A percentile compares a stretch with the other conserved stretches of the same genome.
phyloP scores from a whole-genome alignment of 345 rosid genomes.

The Moringa oleifera region DNA sequence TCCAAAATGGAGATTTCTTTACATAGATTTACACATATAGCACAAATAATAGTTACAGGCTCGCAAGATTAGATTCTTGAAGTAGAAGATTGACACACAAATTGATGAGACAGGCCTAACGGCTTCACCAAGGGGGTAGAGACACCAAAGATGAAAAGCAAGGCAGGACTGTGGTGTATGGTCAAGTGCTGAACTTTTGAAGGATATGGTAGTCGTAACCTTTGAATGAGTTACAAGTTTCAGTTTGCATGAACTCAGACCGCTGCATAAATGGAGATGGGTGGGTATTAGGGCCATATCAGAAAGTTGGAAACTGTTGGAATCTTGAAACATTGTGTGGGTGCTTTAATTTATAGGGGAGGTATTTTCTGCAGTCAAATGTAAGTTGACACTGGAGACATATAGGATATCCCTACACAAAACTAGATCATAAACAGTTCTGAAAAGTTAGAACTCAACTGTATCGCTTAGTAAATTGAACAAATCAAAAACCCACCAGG shows the following conservation, averaged over 20 bases:
- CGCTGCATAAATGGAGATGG: too few species aligned
- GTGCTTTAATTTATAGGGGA: too few species aligned
- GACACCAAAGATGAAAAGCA: not conserved
- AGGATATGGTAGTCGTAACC: too few species aligned
- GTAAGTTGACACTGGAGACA: not conserved
- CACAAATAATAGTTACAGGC: not conserved
- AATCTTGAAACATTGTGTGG: too few species aligned
- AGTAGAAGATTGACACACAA: not conserved
- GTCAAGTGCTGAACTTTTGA: too few species aligned
- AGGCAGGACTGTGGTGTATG: too few species aligned
- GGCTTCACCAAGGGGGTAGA: not conserved
- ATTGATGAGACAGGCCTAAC: not conserved
- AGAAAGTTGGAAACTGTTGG: not conserved
- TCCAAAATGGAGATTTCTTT: not conserved
- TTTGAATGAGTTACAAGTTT: too few species aligned
- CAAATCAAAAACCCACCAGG: not conserved
- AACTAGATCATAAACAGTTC: not conserved
- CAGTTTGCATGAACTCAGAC: not conserved
- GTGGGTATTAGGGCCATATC: not conserved
- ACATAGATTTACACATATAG: not conserved
- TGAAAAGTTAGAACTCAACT: not conserved
- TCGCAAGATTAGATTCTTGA: not conserved
- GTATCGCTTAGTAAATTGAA: not conserved
- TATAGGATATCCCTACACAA: not conserved
- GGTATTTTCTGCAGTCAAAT: too few species aligned